Conservation (phyloP, 2,329 filamentous ascomycete genomes). For the Cercospora zeina region DNA sequence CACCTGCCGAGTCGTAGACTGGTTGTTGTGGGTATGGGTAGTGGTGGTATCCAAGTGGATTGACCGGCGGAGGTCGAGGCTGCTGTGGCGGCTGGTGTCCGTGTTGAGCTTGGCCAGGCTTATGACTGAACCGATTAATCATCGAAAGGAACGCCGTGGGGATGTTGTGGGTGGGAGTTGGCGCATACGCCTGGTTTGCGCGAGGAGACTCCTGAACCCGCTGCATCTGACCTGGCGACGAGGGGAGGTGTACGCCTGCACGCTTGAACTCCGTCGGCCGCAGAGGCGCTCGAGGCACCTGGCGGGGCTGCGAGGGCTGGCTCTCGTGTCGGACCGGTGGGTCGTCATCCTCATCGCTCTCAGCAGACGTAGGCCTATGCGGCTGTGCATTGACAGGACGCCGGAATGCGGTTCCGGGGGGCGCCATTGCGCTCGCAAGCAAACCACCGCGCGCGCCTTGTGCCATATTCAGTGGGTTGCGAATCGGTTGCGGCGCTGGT, state of each 20-base stretch:
- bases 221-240: constrained; percentile 34
- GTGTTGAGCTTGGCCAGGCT: background rate
- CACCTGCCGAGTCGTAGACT: constrained; percentile 47
- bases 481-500: constrained; percentile 27
- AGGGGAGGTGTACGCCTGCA: constrained; percentile 40
- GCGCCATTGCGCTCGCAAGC: constrained; percentile 67
- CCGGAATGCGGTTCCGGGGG: constrained; percentile 71
- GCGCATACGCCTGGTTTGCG: background rate
- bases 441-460: constrained; percentile 40
- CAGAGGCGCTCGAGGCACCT: constrained; percentile 53
- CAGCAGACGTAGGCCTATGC: constrained; percentile 26
- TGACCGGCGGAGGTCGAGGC: background rate
- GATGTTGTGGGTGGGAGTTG: constrained; percentile 1
- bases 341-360: constrained; percentile 51
- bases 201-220: constrained; percentile 36
- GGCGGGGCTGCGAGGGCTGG: constrained; percentile 6
- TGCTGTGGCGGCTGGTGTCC: background rate
- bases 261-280: constrained; percentile 59
- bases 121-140: constrained; percentile 17
- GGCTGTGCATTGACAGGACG: constrained; percentile 40
- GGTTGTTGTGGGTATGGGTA: constrained; percentile 6
- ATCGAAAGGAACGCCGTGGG: constrained; percentile 20
- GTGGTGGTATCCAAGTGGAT: constrained; percentile 11
- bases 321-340: constrained; percentile 34
- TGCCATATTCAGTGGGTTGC: constrained; percentile 6